Conservation (phyloP, 108 stramenopile species). For the Nitzschia sp. region DNA sequence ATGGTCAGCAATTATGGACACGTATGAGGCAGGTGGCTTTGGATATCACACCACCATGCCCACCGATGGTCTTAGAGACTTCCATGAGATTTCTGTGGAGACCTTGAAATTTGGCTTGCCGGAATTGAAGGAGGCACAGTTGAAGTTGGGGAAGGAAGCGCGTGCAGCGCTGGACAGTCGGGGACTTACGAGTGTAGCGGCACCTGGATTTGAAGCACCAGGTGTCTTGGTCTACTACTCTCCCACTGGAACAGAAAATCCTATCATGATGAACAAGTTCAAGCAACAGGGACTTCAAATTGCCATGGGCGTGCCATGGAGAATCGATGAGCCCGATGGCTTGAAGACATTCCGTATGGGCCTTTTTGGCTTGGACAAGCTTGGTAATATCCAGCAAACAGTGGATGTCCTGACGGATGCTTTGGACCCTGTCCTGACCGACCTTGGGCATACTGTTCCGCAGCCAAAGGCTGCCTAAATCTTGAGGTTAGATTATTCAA, state of each 20-base stretch:
- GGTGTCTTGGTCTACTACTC: constrained; percentile 90
- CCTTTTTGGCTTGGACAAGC: constrained; percentile 91
- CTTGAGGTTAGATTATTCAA: no score
- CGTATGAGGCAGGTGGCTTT: constrained; percentile 82
- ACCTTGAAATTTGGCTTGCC: constrained; percentile 84
- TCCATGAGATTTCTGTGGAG: constrained; percentile 89
- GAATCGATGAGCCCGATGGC: constrained; percentile 87
- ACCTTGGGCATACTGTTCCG: constrained; percentile 48
- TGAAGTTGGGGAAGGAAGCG: constrained; percentile 68
- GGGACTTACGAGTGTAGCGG: constrained; percentile 81
- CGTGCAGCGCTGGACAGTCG: constrained; percentile 63
- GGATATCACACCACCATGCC: constrained; percentile 95
- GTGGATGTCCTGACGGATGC: constrained; percentile 70
- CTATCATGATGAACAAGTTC: constrained; percentile 87
- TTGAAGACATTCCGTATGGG: constrained; percentile 91
- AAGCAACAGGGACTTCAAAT: constrained; percentile 87
- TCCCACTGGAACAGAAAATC: constrained; percentile 76
- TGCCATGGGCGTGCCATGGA: constrained; percentile 95
- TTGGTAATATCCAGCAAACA: constrained; percentile 76
- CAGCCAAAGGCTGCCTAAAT: constrained; percentile 15
- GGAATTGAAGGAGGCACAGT: constrained; percentile 71
- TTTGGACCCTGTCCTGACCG: constrained; percentile 74
- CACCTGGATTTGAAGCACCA: constrained; percentile 87
- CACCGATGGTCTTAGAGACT: constrained; percentile 86
- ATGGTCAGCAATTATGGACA: constrained; percentile 88